Conservation (phyloP, 345 rosid species). For the Conringia planisiliqua region DNA sequence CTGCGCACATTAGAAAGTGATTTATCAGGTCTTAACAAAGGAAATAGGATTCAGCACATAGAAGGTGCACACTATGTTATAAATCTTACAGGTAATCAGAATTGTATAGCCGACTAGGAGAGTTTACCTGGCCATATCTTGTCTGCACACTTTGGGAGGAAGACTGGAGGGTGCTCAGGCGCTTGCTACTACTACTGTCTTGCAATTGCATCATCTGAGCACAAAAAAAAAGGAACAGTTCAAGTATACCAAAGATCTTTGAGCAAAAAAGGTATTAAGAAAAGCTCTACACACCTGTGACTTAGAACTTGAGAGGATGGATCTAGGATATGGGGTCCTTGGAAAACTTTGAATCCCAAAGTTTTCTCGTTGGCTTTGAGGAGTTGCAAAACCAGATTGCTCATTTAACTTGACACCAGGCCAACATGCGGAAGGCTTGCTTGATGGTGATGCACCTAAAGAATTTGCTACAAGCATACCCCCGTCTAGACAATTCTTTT, state of each 20-base stretch:
- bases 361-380: conserved; percentile 63
- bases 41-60: not conserved
- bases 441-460: conserved; percentile 44
- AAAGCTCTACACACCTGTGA: conserved; percentile 52
- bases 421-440: conserved; percentile 64
- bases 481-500: conserved; percentile 25
- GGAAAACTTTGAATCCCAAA: conserved; percentile 58
- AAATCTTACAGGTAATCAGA: not conserved
- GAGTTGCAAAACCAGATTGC: conserved; percentile 54
- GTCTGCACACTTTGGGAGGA: conserved; percentile 47
- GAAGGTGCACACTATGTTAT: not conserved
- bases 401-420: conserved; percentile 80
- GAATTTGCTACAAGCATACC: conserved; percentile 45
- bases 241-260: not conserved
- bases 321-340: conserved; percentile 81
- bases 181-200: conserved; percentile 43
- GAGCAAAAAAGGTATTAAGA: not conserved
- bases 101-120: not conserved
- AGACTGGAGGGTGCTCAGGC: conserved; percentile 36
- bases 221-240: conserved; percentile 9
- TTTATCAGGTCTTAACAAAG: conserved; percentile 8
- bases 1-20: conserved; percentile 30
- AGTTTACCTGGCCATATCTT: conserved; percentile 59
- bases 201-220: conserved; percentile 48
- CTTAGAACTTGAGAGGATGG: conserved; percentile 59